Evolutionary conservation across 73 alveolate genomes (phyloP), one percentile per base, ranked within the genome.

Genomic region (Paramecium bursaria): DNA sequence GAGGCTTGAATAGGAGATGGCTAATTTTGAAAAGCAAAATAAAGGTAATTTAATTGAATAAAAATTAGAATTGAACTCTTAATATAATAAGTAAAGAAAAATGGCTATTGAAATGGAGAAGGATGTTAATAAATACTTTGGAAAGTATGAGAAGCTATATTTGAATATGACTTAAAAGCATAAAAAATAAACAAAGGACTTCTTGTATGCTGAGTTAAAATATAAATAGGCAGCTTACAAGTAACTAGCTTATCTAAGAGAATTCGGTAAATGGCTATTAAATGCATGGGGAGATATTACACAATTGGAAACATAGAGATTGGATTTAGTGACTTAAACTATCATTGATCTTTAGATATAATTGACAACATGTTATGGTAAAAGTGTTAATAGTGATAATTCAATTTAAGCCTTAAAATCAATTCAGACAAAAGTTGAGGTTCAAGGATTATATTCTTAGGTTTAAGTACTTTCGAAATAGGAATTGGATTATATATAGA

Each of bases 1-100:
- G 44, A 67, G 82, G 44, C 44, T 67, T 17, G 82, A 67, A 67
- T 42, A 67, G 44, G 82, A 67, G 44, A 67, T 67, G 82, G 44
- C 11, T 42, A 67, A 67, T 67, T 67, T 67, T 67, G 35, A 44
- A 4, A 67, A 35, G 7, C 23, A 67, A 42, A 67, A 67, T 67
- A 67, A 26, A 35, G 82, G 55, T 67, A 67, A 35, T 39, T 2
- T 5, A 39, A 67, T 14, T 26, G n/a, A n/a, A n/a, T n/a, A n/a
- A n/a, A n/a, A 57, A 2, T 25, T 57, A 57, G 76, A 57, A 0
- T 5, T 57, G 21, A 4, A 30, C n/a, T 30, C 27, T 30, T 27
- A 27, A 7, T 67, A 67, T 15, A 67, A 67, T 67, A 67, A 47
- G 21, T 67, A 2, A 22, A 67, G 35, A 44, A 67, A 67, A n/a